Evolutionary conservation across 768 basidiomycete genomes (phyloP).

Genomic region (Agaricus bisporus): DNA sequence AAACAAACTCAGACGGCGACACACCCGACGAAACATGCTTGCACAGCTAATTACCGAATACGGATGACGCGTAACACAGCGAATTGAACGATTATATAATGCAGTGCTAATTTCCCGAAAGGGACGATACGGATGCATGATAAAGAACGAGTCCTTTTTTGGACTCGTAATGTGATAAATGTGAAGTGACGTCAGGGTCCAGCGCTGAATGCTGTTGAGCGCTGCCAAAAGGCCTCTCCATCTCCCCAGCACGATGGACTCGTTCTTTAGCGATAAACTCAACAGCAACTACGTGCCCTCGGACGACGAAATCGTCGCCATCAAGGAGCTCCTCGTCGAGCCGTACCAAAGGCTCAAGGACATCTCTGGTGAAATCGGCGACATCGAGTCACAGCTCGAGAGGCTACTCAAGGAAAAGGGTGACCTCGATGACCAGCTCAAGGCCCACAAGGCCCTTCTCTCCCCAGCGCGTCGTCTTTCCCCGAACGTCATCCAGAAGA

Average conservation of each 20-base stretch:
- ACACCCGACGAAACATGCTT: no score
- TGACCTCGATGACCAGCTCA: background rate
- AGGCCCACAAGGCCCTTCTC: slow-evolving; percentile 10
- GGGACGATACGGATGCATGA: no score
- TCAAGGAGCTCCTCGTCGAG: slow-evolving; percentile 6
- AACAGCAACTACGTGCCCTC: slow-evolving; percentile 11
- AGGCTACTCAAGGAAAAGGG: slow-evolving; percentile 4
- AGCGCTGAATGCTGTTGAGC: background rate
- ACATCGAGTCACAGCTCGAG: slow-evolving; percentile 1
- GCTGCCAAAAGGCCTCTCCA: no score
- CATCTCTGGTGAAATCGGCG: slow-evolving; percentile 6
- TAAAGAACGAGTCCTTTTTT: no score
- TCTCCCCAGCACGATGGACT: slow-evolving; percentile 12
- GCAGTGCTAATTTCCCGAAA: no score
- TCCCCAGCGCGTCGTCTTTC: slow-evolving; percentile 16
- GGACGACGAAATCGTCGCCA: slow-evolving; percentile 6
- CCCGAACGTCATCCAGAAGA: slow-evolving; percentile 14
- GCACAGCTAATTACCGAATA: no score
- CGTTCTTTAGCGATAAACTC: slow-evolving; percentile 5
- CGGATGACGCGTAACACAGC: no score
- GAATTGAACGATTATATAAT: no score
- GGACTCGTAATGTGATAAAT: no score
- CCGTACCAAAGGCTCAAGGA: slow-evolving; percentile 7
- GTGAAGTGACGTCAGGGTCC: no score
- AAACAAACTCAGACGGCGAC: no score